Conservation (phyloP, 1,284 basidiomycete species). For the Marasmius fiardii region DNA sequence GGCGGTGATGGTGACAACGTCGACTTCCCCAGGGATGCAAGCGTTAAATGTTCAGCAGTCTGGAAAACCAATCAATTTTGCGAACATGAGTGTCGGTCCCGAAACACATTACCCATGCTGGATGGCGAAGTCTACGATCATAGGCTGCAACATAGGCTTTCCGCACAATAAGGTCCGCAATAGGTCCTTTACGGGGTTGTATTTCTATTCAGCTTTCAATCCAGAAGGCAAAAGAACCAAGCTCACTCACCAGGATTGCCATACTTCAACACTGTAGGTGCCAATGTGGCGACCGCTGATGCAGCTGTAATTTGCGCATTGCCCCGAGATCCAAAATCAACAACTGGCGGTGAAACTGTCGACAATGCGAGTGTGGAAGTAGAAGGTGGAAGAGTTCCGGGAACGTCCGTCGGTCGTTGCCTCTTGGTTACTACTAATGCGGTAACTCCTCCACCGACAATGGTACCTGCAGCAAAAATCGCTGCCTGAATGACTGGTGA, state of each 20-base stretch:
- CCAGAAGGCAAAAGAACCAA: neutral
- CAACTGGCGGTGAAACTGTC: constrained; percentile 24
- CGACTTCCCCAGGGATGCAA: constrained; percentile 65
- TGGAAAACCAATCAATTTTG: constrained; percentile 25
- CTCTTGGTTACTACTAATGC: constrained; percentile 37
- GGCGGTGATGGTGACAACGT: constrained; percentile 23
- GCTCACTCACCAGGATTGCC: constrained; percentile 65
- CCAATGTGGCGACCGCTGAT: constrained; percentile 19
- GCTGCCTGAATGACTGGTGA: constrained; percentile 55
- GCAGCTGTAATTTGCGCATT: constrained; percentile 27
- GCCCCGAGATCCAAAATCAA: constrained; percentile 35
- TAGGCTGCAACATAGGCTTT: constrained; percentile 89
- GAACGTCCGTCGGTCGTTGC: constrained; percentile 19
- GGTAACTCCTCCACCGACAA: constrained; percentile 66
- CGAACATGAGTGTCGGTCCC: neutral
- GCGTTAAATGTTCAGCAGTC: constrained; percentile 92
- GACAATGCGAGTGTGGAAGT: constrained; percentile 13
- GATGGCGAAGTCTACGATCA: constrained; percentile 88
- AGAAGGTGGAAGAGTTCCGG: constrained; percentile 3
- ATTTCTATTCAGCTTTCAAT: neutral
- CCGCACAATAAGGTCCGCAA: constrained; percentile 76
- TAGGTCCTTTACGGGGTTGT: constrained; percentile 59
- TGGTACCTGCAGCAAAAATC: constrained; percentile 69
- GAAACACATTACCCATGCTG: constrained; percentile 76
- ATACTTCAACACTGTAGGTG: constrained; percentile 56